Evolutionary conservation across 106 monocot genomes (phyloP), one percentile per base, ranked within the genome.

Genomic region (Xerophyta viscosa): DNA sequence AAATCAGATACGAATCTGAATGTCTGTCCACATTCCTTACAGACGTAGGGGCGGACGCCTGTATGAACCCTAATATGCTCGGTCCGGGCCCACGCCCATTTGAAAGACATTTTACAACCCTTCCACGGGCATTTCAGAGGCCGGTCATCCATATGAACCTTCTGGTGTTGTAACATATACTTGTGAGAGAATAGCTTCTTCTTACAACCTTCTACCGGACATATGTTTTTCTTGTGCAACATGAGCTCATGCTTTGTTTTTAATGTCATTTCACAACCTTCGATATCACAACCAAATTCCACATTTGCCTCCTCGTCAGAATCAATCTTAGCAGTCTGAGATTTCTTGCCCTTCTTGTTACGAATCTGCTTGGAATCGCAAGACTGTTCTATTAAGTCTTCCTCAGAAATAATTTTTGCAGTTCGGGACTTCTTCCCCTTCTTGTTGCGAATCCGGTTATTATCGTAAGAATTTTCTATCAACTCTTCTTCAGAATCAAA

Each of bases 101-200:
- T 92, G 79, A 92, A 92, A 29, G 71, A 43, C 92, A 87, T 83
- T 20, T 66, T 71, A 62, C 92, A 92, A 0, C 79, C 92, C 50
- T 92, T 83, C 92, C 92, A 92, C 1, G 86, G 79, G 56, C 92
- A 92, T 54, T 73, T 63, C 13, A 91, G 74, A 6, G 91, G 91
- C 0, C 91, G 74, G 13, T 91, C 91, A 41, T 91, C 91, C 37
- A 69, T n/a, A 44, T 91, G 91, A 6, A 91, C 91, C 23, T 81
- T 77, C 20, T 71, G 77, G 53, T 91, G 91, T 47, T 81, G 84
- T 47, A 75, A 66, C 63, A 91, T 50, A 52, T 91, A 91, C 60
- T 91, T 91, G 66, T 91, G 91, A 1, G 85, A 91, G 62, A 91
- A 91, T 43, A 91, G 69, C 57, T 91, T 91, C 71, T 86, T 91